Evolutionary conservation across 768 basidiomycete genomes (phyloP), one percentile per base, ranked within the genome.

Genomic region (Candolleomyces aberdarensis): DNA sequence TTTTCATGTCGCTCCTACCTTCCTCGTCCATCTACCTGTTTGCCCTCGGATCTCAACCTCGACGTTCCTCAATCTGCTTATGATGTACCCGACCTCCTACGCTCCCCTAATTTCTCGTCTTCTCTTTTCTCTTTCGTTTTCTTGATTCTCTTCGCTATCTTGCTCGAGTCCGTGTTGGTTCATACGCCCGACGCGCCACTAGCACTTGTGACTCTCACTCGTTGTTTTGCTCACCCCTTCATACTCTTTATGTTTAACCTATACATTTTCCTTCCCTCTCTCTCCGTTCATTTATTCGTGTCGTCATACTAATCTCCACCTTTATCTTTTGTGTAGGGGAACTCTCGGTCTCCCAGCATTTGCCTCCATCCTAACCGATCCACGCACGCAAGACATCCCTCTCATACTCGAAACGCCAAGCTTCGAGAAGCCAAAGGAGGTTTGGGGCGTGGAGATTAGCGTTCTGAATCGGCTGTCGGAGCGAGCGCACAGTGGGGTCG

Each of bases 331-430:
- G 26, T 3, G 3, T 26, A 93, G 90, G 8, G 93, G 93, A 1
- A 74, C 86, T 52, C 80, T 94, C 44, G 84, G 84, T 9, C 76
- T 94, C 4, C 62, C 67, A 0, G 78, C 85, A 0, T 94, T 94
- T 72, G 74, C 78, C 32, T 79, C 84, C 62, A 83, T 93, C 54
- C 75, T 94, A 56, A 80, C 81, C 9, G 92, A 94, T 67, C 75
- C 81, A 4, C 85, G 91, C 17, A 78, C 86, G 31, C 82, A 85
- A 59, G 71, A 81, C 49, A 87, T 94, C 39, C 92, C 92, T 1
- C 80, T 96, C 40, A 85, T 96, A 36, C 80, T 94, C 14, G 93
- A 96, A 69, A 94, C 94, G 0, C 91, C 90, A 0, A 82, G 80
- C 29, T 85, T 86, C 63, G 92, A 91, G 59, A 74, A 78, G 17